phyloP scores from a whole-genome alignment of 1,139 yeast species.

The Suhomyces anneliseae region DNA sequence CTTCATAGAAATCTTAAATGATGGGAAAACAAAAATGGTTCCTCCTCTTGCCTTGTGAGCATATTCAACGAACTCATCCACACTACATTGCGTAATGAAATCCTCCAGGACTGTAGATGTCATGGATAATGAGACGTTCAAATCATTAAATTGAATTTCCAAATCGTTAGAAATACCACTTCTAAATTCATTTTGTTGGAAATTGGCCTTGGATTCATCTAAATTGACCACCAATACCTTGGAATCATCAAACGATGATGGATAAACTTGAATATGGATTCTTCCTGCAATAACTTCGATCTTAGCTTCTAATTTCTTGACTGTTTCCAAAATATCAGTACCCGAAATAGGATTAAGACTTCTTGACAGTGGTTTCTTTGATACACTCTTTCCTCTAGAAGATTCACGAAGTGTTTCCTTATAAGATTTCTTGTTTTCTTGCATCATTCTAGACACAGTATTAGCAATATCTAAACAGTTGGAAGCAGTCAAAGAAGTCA shows the following conservation, averaged over 20 bases:
- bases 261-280: slow-evolving; percentile 65
- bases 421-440: slow-evolving; percentile 71
- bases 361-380: slow-evolving; percentile 8
- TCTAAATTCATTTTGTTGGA: slow-evolving; percentile 55
- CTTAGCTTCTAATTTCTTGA: slow-evolving; percentile 53
- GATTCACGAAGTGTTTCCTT: slow-evolving; percentile 69
- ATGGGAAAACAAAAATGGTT: slow-evolving; percentile 74
- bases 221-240: slow-evolving; percentile 69
- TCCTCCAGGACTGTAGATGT: slow-evolving; percentile 47
- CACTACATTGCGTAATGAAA: slow-evolving; percentile 43
- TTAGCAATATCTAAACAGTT: slow-evolving; percentile 76
- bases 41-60: slow-evolving; percentile 76
- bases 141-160: slow-evolving; percentile 57
- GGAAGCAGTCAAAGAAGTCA: slow-evolving; percentile 84
- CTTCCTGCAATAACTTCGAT: slow-evolving; percentile 59
- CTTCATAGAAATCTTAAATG: slow-evolving; percentile 71
- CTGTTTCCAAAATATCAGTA: slow-evolving; percentile 33
- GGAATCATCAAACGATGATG: slow-evolving; percentile 71
- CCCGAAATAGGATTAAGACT: slow-evolving; percentile 8
- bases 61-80: slow-evolving; percentile 54
- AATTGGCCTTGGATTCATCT: slow-evolving; percentile 59
- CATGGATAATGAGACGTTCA: slow-evolving; percentile 64
- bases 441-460: slow-evolving; percentile 67
- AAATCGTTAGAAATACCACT: slow-evolving; percentile 50
- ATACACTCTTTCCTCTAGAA: slow-evolving; percentile 16